Base-by-base conservation (phyloP, 257 asterid genomes). In the Gardenia jasminoides region DNA sequence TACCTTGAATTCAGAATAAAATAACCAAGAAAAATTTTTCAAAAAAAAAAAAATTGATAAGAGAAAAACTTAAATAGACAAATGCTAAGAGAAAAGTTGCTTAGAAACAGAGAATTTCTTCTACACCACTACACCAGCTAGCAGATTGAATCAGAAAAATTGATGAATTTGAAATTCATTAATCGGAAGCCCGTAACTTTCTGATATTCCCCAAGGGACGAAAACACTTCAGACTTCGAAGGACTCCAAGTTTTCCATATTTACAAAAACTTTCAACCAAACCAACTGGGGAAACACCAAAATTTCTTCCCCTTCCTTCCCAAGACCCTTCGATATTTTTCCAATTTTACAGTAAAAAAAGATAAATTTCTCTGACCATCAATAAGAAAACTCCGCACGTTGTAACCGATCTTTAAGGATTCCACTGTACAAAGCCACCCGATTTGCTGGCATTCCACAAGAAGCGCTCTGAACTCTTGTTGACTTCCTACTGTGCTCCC, bases 381-480 rank as follows among this genome's bases (percentile, higher is more conserved):
- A 92, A 76, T 75, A 84, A 0, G 91, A 93, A 54, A 56, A 87
- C 56, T 22, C 88, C 81, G 70, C 80, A 78, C 85, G 82, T 24
- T 86, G 90, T 54, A 87, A 82, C 43, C 96, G 92, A 84, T 85
- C 87, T 86, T 78, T 89, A 54, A 93, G 89, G 44, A 93, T 88
- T 74, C 95, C 97, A 52, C 80, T 81, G 83, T 93, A 94, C 88
- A 93, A 64, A 19, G 89, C 95, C 83, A 74, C 83, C 31, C 88
- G 92, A 84, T 94, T 92, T 0, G 88, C 84, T 11, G 94, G 93
- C 89, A 92, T 79, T 58, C 87, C 89, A 36, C 94, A 88, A 7
- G 67, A 74, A 36, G 1, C 61, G 2, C 66, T 79, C 64, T 67
- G 77, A 73, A 67, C 13, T 52, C 81, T 81, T 0, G 46, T 59